Base-by-base conservation (phyloP, 108 stramenopile genomes). In the Bacterosira constricta region DNA sequence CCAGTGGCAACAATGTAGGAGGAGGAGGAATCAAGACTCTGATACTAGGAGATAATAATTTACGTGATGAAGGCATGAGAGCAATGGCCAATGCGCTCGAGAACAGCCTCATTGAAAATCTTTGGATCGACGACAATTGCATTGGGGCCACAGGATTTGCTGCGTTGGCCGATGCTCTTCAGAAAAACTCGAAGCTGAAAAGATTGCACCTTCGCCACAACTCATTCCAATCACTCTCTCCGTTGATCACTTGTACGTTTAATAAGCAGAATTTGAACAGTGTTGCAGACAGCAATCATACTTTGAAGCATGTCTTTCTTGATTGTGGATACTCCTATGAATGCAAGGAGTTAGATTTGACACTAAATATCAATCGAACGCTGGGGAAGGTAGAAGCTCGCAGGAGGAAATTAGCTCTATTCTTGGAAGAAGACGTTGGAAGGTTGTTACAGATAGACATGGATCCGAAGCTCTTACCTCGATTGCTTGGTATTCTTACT, bases 311-410 rank as follows among this genome's bases (percentile, higher is more conserved):
- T 32, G 65, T 75, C 13, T 75, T 75, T 52, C 41, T 75, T 12
- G 58, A 75, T 49, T 66, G 74, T 52, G 56, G 64, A 32, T 75
- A 75, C 34, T 66, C 56, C 27, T 75, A 75, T 42, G 74, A 75
- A 50, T 75, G 65, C n/a, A 57, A 41, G 10, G 74, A 75, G 46
- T 53, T 75, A 45, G 73, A 75, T 20, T 27, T 38, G 25, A 25
- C 66, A 13, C 55, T 75, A 13, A 75, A 50, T 41, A 58, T 75
- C 31, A 75, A 75, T 58, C 50, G 74, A 41, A 32, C 51, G 35
- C n/a, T n/a, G n/a, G 74, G 74, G 29, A 62, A 59, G 50, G 3
- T 41, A 6, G 57, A 75, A 59, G 74, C 74, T 21, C 65, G 74
- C 7, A 66, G 66, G 49, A 51, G 37, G 15, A 75, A 75, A 45